Evolutionary conservation across 2,329 filamentous ascomycete genomes (phyloP).

Genomic region (Apiospora koreana): DNA sequence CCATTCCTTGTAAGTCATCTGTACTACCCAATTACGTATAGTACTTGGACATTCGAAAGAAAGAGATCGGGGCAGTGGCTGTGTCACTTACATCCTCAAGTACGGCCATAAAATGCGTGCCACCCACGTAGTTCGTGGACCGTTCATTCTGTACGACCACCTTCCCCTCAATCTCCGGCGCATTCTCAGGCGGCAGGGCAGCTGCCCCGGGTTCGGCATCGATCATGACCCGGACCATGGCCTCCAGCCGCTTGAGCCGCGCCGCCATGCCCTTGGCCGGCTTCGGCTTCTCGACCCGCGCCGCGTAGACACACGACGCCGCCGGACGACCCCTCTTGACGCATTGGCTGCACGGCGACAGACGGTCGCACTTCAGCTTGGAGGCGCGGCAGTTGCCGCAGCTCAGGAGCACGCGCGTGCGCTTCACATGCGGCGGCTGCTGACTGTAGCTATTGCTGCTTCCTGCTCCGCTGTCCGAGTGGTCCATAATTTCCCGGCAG

Average conservation of each 20-base stretch:
- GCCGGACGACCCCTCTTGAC: slow-evolving; percentile 48
- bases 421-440: slow-evolving; percentile 34
- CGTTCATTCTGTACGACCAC: slow-evolving; percentile 46
- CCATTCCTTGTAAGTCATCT: slow-evolving; percentile 16
- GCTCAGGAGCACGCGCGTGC: slow-evolving; percentile 51
- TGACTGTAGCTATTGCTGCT: background rate
- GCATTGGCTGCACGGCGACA: slow-evolving; percentile 53
- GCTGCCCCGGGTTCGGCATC: slow-evolving; percentile 33
- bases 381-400: slow-evolving; percentile 54
- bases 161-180: slow-evolving; percentile 22
- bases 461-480: background rate
- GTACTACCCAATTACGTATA: background rate
- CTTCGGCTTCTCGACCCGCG: slow-evolving; percentile 41
- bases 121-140: slow-evolving; percentile 55
- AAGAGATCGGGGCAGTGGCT: background rate
- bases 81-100: slow-evolving; percentile 53
- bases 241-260: slow-evolving; percentile 55
- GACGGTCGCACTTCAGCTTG: slow-evolving; percentile 59
- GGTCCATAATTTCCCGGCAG: background rate
- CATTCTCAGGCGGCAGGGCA: background rate
- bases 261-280: slow-evolving; percentile 54
- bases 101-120: slow-evolving; percentile 62
- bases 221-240: slow-evolving; percentile 59
- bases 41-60: background rate
- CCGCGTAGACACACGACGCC: slow-evolving; percentile 51